Evolutionary conservation across 805 yeast genomes (phyloP), one percentile per base, ranked within the genome.

Genomic region (Candida manassasensis): DNA sequence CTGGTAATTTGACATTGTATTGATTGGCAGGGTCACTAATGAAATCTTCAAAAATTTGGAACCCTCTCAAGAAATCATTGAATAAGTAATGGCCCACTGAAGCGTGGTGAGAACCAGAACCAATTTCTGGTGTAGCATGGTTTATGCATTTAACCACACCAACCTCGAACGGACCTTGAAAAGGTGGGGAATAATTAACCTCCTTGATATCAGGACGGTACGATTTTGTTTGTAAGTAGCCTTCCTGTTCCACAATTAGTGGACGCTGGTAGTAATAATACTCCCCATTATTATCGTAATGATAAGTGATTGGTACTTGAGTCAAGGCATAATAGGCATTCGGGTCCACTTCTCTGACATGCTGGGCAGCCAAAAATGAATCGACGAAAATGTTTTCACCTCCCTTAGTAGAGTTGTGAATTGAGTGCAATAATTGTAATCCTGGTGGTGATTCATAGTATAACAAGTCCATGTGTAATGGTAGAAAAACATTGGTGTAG

Each of bases 391-490:
- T 55, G 32, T 76, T 80, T 44, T 80, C 84, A 8, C 88, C 90
- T 9, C 86, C 88, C 7, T 46, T 45, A 8, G 81, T 73, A 9
- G 72, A 59, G 47, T 77, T 75, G 32, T 67, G 56, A 24, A 78
- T 69, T 35, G 75, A 69, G 46, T 84, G 93, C 29, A 84, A 63
- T 26, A 81, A 53, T 54, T 84, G 89, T 29, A 84, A 59, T 0
- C 90, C 90, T 1, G 94, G 94, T 3, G 89, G 89, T 8, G 87
- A 77, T 52, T 84, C 89, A 50, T 82, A 78, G 58, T 83, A 84
- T 30, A 79, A 66, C 17, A 84, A 64, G 49, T 84, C 93, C 82
- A 81, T 84, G 48, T 84, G 94, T 33, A 84, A 63, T 2, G 88
- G 88, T 27, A 84, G 65, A 45, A 73, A 73, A 6, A 67, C 68